phyloP scores from a whole-genome alignment of 805 yeast species.

The Cyberlindnera japonica region DNA sequence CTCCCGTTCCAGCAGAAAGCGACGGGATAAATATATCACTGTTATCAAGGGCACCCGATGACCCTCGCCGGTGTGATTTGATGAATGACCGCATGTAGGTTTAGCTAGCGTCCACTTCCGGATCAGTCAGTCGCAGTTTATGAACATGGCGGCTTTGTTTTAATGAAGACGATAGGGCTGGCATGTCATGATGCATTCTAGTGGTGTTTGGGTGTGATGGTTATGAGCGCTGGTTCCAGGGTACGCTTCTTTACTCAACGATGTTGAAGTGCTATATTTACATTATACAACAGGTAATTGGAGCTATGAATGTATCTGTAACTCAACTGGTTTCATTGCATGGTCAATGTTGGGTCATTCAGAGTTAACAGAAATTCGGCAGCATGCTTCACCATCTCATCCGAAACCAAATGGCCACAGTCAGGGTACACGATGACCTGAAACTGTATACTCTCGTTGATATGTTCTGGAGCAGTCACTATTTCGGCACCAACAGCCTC shows the following conservation, averaged over 20 bases:
- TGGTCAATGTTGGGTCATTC: not conserved
- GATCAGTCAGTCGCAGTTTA: no score
- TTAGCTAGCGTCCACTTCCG: no score
- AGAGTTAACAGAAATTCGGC: not conserved
- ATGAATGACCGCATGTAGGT: constrained; percentile 42
- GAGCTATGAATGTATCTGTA: not conserved
- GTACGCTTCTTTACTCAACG: no score
- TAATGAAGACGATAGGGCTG: no score
- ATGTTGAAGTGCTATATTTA: no score
- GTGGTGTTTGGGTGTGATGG: no score
- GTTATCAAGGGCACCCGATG: constrained; percentile 23
- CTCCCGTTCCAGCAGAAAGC: not conserved
- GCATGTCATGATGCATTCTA: no score
- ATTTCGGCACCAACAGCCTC: not conserved
- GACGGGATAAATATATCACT: constrained; percentile 1
- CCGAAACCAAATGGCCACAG: constrained; percentile 19
- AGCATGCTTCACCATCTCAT: constrained; percentile 17
- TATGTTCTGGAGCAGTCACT: not conserved
- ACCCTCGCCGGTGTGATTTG: constrained; percentile 35
- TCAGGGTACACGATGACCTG: constrained; percentile 17
- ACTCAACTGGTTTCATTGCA: not conserved
- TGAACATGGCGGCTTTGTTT: no score
- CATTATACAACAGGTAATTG: no score
- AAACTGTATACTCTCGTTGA: constrained; percentile 5
- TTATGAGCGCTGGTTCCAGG: no score